These are phyloP conservation scores for Nakazawaea holstii DNA, from an alignment of 805 yeast species.

Conservation along the genomic window DNA sequence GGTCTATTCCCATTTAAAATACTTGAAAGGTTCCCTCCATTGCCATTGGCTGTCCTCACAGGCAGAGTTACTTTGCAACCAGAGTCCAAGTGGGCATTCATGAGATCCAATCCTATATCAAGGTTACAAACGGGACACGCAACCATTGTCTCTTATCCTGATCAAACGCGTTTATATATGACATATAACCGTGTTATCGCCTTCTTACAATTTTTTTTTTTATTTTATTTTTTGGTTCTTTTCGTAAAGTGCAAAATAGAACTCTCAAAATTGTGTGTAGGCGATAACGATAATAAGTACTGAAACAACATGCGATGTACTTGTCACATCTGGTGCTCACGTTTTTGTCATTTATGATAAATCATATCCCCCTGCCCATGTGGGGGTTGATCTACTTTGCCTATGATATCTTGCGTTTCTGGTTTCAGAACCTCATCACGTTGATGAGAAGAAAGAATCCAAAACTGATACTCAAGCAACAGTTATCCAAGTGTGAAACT, in stretches of 20 bases:
- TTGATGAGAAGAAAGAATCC: constrained; percentile 36
- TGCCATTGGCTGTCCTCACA: neutral
- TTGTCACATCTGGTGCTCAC: constrained; percentile 5
- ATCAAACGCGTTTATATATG: neutral
- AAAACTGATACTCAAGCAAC: constrained; percentile 40
- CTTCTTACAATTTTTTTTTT: neutral
- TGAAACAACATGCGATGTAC: neutral
- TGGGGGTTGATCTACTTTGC: constrained; percentile 28
- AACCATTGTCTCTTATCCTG: constrained; percentile 18
- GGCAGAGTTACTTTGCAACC: constrained; percentile 15
- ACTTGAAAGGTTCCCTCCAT: constrained; percentile 1
- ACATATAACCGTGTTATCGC: neutral
- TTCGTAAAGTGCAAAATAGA: too few relatives aligned
- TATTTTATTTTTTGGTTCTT: neutral
- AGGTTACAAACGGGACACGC: constrained; percentile 28
- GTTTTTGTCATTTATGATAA: neutral
- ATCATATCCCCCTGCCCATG: constrained; percentile 20
- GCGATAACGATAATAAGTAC: neutral
- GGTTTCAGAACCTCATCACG: constrained; percentile 34
- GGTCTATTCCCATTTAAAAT: constrained; percentile 8
- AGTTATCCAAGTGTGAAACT: constrained; percentile 44
- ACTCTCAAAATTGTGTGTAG: too few relatives aligned
- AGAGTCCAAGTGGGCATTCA: constrained; percentile 30
- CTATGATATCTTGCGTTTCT: constrained; percentile 39
- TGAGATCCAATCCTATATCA: constrained; percentile 21